Evolutionary conservation across 2,329 filamentous ascomycete species (phyloP).

Genomic region (Paecilomyces dactylethromorphus): DNA sequence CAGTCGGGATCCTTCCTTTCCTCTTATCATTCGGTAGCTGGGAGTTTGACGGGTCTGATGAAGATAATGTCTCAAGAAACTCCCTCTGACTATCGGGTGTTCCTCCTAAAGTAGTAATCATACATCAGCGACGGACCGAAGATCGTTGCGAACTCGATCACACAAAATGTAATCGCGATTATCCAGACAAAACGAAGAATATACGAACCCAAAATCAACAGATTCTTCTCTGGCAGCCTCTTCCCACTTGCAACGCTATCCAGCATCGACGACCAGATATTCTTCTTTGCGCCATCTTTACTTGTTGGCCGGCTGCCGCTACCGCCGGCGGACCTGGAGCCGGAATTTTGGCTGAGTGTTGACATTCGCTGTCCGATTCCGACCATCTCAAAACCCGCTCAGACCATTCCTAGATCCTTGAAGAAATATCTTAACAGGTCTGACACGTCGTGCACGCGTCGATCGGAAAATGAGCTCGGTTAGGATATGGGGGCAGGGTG

Average conservation of each 20-base stretch:
- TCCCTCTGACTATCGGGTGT: conserved; percentile 77
- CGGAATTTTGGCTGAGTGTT: conserved; percentile 29
- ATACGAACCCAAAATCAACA: conserved; percentile 70
- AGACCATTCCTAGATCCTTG: conserved; percentile 25
- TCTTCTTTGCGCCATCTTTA: conserved; percentile 66
- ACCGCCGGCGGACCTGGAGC: conserved; percentile 21
- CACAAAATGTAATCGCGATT: conserved; percentile 3
- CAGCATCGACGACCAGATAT: conserved; percentile 92
- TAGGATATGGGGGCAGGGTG: conserved; percentile 5
- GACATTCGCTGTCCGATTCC: conserved; percentile 32
- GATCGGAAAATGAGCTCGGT: conserved; percentile 2
- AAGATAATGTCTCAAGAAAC: conserved; percentile 60
- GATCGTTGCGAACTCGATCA: conserved; percentile 3
- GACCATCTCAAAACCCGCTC: conserved; percentile 26
- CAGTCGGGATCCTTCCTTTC: conserved; percentile 58
- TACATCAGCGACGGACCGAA: neutral
- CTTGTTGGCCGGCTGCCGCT: conserved; percentile 38
- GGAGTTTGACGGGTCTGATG: conserved; percentile 35
- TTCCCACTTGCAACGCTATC: conserved; percentile 86
- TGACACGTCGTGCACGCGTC: neutral
- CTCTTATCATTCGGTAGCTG: conserved; percentile 40
- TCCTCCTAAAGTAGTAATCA: conserved; percentile 52
- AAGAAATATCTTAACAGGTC: neutral
- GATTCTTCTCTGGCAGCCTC: conserved; percentile 82
- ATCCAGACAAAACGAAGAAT: conserved; percentile 2